These are phyloP conservation scores for Akebia trifoliata DNA, from an alignment of 164 flowering plant genomes.

Conservation along the genomic window DNA sequence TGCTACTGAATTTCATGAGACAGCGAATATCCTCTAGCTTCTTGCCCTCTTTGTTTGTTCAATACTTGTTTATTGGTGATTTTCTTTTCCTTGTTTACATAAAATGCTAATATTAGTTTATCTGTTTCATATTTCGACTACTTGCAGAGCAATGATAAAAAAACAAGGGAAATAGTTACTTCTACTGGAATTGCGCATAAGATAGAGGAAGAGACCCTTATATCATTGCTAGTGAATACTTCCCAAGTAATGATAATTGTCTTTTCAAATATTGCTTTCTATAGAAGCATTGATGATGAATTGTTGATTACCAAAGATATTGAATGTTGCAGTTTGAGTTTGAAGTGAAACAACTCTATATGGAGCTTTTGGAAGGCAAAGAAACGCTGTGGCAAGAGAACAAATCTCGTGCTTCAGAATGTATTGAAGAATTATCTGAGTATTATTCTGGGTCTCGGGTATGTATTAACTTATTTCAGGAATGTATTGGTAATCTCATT, in stretches of 20 bases:
- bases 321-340: conserved; percentile 24
- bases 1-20: neutral
- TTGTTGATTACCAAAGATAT: conserved; percentile 1
- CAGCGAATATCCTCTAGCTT: neutral
- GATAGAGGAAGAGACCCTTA: conserved; percentile 19
- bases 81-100: neutral
- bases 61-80: neutral
- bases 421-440: conserved; percentile 17
- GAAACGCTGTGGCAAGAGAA: conserved; percentile 20
- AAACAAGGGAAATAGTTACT: conserved; percentile 19
- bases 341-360: conserved; percentile 18
- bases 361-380: conserved; percentile 21
- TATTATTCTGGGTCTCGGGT: conserved; percentile 17
- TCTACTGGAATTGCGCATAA: conserved; percentile 19
- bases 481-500: neutral
- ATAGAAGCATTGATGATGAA: neutral
- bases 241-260: conserved; percentile 21
- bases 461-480: neutral
- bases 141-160: conserved; percentile 19
- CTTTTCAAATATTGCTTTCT: neutral
- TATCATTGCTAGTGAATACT: conserved; percentile 18
- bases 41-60: neutral
- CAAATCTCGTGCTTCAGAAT: conserved; percentile 13
- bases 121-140: conserved; percentile 3
- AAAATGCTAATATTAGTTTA: neutral